Base-by-base conservation (phyloP, 148 eudicot genomes). In the Bassia scoparia region DNA sequence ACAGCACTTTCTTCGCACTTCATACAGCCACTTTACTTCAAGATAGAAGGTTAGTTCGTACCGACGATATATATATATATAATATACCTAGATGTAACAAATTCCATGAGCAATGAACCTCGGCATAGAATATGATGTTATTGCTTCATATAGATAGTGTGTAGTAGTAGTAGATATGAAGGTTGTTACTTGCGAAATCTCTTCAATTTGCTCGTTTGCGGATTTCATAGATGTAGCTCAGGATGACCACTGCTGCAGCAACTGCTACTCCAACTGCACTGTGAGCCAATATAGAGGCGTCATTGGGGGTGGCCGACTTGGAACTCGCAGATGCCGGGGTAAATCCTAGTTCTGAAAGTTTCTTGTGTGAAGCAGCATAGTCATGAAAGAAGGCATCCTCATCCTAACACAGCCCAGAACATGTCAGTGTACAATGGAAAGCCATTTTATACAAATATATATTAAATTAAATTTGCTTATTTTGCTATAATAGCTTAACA, bases 311-410 rank as follows among this genome's bases (percentile, higher is more conserved):
- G 3, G 27, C 49, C 44, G 78, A 73, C 72, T 86, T 82, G 26
- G 86, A 17, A 12, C 72, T 86, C 80, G 26, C 85, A 17, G 8
- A 69, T 65, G 48, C 69, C n/a, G 90, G 88, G 46, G 80, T 83
- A 55, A 91, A 91, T 35, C 98, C 98, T 64, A 94, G 78, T 58
- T 94, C 98, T 1, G 98, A 91, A 33, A 94, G 97, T 69, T 89
- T 91, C 87, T 94, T 94, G 86, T 94, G 98, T 11, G 97, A 88
- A 48, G 74, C 81, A 18, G 96, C 96, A 62, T 91, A 91, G 72
- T 94, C 98, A 33, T 81, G 76, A 76, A 89, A 94, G 85, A 94
- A 88, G 60, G 91, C 93, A 46, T 91, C 97, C 83, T 94, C 98
- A 75, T 91, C 96, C 98, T 91, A 89, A 76, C 76, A 84, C 5